Evolutionary conservation across 148 eudicot genomes (phyloP).

Genomic region (Cornus kousa): DNA sequence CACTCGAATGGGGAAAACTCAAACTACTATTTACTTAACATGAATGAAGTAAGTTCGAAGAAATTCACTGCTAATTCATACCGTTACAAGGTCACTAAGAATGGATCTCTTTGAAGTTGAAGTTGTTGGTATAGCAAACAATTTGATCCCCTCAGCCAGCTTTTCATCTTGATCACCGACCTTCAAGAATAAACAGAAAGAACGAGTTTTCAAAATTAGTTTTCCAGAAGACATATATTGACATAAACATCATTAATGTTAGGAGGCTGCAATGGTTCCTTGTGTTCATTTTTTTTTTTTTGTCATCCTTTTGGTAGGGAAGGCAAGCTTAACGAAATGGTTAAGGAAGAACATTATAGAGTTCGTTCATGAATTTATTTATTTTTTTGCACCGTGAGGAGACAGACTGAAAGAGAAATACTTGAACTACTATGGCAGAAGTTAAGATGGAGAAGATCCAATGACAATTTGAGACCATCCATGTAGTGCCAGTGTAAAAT

Average conservation of each 20-base stretch:
- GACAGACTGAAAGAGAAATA: too few species aligned
- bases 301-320: too few species aligned
- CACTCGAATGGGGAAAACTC: not conserved
- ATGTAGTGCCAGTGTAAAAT: too few species aligned
- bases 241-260: constrained; percentile 1
- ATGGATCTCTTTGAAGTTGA: constrained; percentile 75
- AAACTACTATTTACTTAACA: not conserved
- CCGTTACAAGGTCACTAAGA: constrained; percentile 83
- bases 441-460: too few species aligned
- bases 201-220: constrained; percentile 5
- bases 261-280: not conserved
- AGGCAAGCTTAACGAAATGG: too few species aligned
- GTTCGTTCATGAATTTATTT: too few species aligned
- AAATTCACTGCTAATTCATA: constrained; percentile 28
- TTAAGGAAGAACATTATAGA: too few species aligned
- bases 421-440: too few species aligned
- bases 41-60: not conserved
- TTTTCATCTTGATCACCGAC: constrained; percentile 96
- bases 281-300: too few species aligned
- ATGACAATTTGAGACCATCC: too few species aligned
- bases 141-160: constrained; percentile 88
- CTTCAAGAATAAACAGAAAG: constrained; percentile 27
- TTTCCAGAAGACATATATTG: not conserved
- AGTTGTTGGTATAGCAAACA: constrained; percentile 71
- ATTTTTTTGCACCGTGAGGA: too few species aligned